phyloP scores from a whole-genome alignment of 208 protist species.

The Wallacemonas sp. region DNA sequence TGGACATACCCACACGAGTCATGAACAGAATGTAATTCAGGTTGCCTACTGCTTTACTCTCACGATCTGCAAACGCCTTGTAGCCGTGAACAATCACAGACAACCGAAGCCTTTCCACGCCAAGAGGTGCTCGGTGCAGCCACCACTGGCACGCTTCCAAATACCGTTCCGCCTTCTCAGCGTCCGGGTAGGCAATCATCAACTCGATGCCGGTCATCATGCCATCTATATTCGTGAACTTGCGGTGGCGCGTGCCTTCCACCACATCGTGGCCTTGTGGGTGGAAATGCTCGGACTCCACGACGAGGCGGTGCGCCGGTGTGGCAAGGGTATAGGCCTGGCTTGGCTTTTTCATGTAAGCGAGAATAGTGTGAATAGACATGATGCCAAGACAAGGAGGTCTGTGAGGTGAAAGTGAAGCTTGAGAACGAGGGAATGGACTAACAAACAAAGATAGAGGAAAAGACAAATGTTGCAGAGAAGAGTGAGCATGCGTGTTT shows the following conservation, averaged over 20 bases:
- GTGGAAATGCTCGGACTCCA: neutral
- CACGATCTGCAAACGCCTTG: too few species aligned
- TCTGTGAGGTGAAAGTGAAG: too few species aligned
- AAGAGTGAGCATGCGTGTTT: too few species aligned
- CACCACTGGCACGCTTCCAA: neutral
- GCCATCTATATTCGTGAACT: neutral
- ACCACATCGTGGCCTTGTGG: neutral
- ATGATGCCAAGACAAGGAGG: too few species aligned
- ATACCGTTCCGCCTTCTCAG: neutral
- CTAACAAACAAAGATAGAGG: too few species aligned
- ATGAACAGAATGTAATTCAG: too few species aligned
- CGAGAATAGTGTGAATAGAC: neutral
- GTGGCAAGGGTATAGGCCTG: neutral
- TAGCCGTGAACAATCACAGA: neutral
- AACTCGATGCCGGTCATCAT: too few species aligned
- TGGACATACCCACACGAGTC: too few species aligned
- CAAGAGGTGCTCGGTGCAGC: neutral
- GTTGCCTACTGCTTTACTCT: too few species aligned
- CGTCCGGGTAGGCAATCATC: neutral
- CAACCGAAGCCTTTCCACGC: neutral
- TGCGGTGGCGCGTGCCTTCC: neutral
- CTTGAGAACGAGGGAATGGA: too few species aligned
- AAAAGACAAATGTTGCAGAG: too few species aligned
- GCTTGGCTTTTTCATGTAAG: neutral
- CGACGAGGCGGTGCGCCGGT: neutral